Base-by-base conservation (phyloP, 2,329 filamentous ascomycete genomes). In the Alternaria tenuissima region DNA sequence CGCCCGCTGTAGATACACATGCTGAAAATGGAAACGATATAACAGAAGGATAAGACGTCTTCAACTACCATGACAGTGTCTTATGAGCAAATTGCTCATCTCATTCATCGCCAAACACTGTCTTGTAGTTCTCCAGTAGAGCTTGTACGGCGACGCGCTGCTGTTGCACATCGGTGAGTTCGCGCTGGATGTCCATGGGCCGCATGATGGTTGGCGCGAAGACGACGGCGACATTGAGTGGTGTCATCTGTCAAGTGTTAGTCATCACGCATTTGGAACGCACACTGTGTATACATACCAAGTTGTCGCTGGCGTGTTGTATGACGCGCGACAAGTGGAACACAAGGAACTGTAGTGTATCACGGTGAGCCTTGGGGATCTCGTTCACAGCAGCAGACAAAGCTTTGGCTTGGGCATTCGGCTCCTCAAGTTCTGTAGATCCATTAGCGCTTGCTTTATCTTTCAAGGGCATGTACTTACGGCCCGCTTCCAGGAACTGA, bases 161-260 rank as follows among this genome's bases (percentile, higher is more conserved):
- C 69, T 90, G 87, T 76, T 95, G 91, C 85, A 97, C 96, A 76
- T 99, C 95, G 30, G 90, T 94, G 89, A 99, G 96, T 79, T 99
- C 95, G 62, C 93, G 89, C 78, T 96, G 93, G 62, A 98, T 87
- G 72, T 90, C 94, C 75, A 89, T 86, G 57, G 96, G 93, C 69
- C 94, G 88, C 92, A 99, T 96, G 70, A 99, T 96, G 1, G 95
- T 99, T 7, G 95, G 95, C 8, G 95, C 95, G 76, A 99, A 99
- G 38, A 99, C 95, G 42, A 99, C 95, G 4, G 95, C 93, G 62
- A 98, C 82, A 76, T 99, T 99, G 80, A 96, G 92, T 57, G 94
- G 92, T 24, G 93, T 97, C 95, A 99, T 99, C 88, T 92, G 38
- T 7, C 8, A 28, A 2, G 24, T 39, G 42, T 78, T 59, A 77